These are phyloP conservation scores for Torulaspora indica DNA, from an alignment of 805 yeast species.

Conservation along the genomic window DNA sequence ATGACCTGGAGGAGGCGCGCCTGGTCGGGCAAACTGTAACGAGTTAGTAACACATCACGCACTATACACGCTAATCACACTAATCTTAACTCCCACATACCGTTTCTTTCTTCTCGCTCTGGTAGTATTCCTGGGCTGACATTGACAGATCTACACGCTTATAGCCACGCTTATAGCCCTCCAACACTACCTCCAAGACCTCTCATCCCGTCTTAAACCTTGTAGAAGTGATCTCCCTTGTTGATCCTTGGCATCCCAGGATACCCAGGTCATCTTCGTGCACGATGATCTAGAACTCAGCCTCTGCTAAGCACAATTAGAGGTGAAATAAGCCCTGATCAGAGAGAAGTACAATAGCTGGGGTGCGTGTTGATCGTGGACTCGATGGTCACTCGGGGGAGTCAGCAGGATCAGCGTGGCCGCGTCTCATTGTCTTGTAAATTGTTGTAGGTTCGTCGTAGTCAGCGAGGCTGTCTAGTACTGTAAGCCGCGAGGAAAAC, in stretches of 20 bases:
- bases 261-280: neutral
- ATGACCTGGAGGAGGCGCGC: conserved; percentile 27
- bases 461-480: neutral
- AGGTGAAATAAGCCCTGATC: no score
- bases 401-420: no score
- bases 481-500: no score
- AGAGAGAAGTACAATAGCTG: no score
- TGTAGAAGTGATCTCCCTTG: neutral
- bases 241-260: neutral
- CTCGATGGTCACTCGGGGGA: no score
- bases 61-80: neutral
- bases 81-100: conserved; percentile 9
- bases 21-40: conserved; percentile 27
- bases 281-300: neutral
- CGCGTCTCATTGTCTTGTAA: neutral
- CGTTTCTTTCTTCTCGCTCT: conserved; percentile 12
- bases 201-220: no score
- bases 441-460: neutral
- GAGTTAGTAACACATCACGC: neutral
- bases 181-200: no score
- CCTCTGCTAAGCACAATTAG: neutral
- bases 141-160: conserved; percentile 13
- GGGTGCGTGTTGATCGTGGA: no score
- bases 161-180: no score
- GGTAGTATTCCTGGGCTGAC: conserved; percentile 32